phyloP scores from a whole-genome alignment of 176 grass and related monocot genomes.

The Phoenix roebelenii region DNA sequence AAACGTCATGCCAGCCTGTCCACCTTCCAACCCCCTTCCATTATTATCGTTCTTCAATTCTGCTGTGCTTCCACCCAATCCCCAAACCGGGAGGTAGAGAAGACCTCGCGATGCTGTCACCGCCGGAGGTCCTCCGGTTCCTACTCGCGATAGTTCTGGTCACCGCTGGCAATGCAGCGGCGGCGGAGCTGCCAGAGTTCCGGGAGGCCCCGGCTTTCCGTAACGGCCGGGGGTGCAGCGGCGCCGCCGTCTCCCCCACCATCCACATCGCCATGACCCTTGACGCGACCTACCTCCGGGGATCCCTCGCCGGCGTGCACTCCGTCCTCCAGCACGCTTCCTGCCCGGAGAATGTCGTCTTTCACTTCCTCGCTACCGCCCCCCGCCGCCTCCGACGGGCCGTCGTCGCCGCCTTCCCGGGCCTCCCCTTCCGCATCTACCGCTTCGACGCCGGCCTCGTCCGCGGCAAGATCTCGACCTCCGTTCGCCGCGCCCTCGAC shows the following conservation, averaged over 20 bases:
- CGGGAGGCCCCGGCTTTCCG: slow-evolving; percentile 84
- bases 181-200: slow-evolving; percentile 55
- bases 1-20: slow-evolving; percentile 53
- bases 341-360: slow-evolving; percentile 84
- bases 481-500: slow-evolving; percentile 91
- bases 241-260: slow-evolving; percentile 22
- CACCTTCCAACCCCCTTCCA: background rate
- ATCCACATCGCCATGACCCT: slow-evolving; percentile 99
- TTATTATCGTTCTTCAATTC: background rate
- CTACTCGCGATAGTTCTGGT: slow-evolving; percentile 1
- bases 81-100: no score
- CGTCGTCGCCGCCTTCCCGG: slow-evolving; percentile 69
- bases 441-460: slow-evolving; percentile 80
- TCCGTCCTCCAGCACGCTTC: slow-evolving; percentile 89
- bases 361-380: slow-evolving; percentile 87
- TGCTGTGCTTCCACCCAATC: no score
- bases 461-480: slow-evolving; percentile 82
- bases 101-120: no score
- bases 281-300: slow-evolving; percentile 83
- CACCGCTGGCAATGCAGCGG: background rate
- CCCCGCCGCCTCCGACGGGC: slow-evolving; percentile 46
- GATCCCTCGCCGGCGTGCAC: slow-evolving; percentile 81
- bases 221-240: slow-evolving; percentile 58
- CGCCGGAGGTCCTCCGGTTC: slow-evolving; percentile 1
- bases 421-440: slow-evolving; percentile 60